Evolutionary conservation across 2,329 filamentous ascomycete genomes (phyloP).

Genomic region (Neofusicoccum ribis): DNA sequence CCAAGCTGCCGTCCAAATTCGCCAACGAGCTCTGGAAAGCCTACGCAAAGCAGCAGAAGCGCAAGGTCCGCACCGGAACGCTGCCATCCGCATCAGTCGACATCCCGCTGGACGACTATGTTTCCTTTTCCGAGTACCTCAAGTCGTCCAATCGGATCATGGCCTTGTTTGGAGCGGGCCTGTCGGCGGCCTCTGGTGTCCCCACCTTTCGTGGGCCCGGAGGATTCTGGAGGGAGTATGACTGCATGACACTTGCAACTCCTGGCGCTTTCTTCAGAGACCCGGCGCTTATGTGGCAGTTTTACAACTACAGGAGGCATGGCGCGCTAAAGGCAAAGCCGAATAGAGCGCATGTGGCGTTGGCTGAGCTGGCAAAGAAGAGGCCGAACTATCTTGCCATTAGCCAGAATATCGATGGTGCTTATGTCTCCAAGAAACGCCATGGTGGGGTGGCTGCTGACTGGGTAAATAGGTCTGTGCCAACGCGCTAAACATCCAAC

Average conservation of each 20-base stretch:
- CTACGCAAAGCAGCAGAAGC: slow-evolving; percentile 1
- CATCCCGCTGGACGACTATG: neutral
- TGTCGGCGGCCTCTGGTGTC: slow-evolving; percentile 30
- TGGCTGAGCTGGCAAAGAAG: slow-evolving; percentile 24
- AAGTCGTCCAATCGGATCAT: slow-evolving; percentile 25
- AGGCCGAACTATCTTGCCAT: slow-evolving; percentile 24
- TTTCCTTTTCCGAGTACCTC: slow-evolving; percentile 20
- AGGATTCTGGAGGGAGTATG: slow-evolving; percentile 25
- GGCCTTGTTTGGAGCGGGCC: slow-evolving; percentile 27
- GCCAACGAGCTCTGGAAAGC: neutral
- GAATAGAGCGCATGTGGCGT: slow-evolving; percentile 27
- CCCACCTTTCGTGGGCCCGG: slow-evolving; percentile 27
- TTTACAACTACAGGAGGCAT: slow-evolving; percentile 23
- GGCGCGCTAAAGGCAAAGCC: slow-evolving; percentile 23
- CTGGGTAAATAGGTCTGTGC: slow-evolving; percentile 21
- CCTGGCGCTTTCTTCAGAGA: slow-evolving; percentile 23
- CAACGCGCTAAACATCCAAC: slow-evolving; percentile 22
- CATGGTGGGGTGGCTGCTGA: neutral
- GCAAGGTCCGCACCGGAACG: neutral
- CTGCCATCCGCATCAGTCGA: neutral
- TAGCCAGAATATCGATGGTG: slow-evolving; percentile 29
- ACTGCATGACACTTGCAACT: slow-evolving; percentile 19
- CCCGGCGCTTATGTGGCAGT: slow-evolving; percentile 26
- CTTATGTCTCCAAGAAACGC: neutral
- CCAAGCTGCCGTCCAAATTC: slow-evolving; percentile 2